Evolutionary conservation across 352 stramenopile species (phyloP).

Genomic region (Globisporangium polare): DNA sequence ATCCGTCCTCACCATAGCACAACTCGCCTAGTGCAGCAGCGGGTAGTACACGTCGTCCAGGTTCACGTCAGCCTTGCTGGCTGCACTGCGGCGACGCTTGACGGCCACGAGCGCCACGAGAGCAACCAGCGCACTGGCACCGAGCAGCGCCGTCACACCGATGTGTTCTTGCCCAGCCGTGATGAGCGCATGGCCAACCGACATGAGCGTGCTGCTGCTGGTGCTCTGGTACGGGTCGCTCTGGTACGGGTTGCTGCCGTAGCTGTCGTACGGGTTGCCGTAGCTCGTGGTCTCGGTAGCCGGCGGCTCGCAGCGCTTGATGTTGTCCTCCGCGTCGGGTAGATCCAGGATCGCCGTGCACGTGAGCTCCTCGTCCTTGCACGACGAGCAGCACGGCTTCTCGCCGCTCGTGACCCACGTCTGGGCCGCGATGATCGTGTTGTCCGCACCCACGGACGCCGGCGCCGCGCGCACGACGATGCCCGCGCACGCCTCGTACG

Average conservation of each 20-base stretch:
- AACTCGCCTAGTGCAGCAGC: conserved; percentile 37
- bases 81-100: conserved; percentile 24
- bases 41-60: conserved; percentile 59
- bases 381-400: conserved; percentile 46
- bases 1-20: background rate
- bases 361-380: conserved; percentile 18
- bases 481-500: conserved; percentile 51
- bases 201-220: conserved; percentile 21
- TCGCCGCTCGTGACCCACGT: conserved; percentile 27
- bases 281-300: conserved; percentile 12
- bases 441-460: background rate
- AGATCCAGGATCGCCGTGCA: conserved; percentile 47
- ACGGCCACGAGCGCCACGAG: conserved; percentile 54
- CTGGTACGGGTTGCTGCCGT: conserved; percentile 12
- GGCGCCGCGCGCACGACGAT: conserved; percentile 25
- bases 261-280: conserved; percentile 18
- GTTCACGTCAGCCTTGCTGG: conserved; percentile 15
- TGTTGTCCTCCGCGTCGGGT: conserved; percentile 31
- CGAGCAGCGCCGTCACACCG: conserved; percentile 27
- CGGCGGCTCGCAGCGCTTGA: conserved; percentile 52
- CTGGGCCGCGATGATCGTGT: background rate
- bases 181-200: conserved; percentile 15
- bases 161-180: conserved; percentile 27
- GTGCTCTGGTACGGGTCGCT: conserved; percentile 5
- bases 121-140: conserved; percentile 35